phyloP scores from a whole-genome alignment of 1,284 basidiomycete genomes.

The Ceratorhiza oryzae-sativae region DNA sequence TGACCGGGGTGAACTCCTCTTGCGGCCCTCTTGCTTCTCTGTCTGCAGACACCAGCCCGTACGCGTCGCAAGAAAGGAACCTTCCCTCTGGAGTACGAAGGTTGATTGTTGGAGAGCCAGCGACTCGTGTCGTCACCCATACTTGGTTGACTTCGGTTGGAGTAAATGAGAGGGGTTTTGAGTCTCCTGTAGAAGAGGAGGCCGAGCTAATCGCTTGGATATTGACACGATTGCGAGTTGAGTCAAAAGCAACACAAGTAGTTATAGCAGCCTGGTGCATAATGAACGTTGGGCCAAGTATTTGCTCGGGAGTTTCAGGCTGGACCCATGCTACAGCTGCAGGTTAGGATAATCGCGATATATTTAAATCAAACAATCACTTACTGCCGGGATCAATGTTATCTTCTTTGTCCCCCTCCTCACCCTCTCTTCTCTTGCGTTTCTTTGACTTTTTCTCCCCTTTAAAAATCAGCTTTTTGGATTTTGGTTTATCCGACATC shows the following conservation, averaged over 20 bases:
- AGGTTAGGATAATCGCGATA: conserved; percentile 13
- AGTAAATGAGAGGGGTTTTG: conserved; percentile 63
- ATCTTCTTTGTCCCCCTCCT: conserved; percentile 53
- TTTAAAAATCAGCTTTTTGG: conserved; percentile 83
- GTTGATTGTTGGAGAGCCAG: conserved; percentile 81
- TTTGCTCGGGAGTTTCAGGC: conserved; percentile 71
- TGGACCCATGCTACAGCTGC: conserved; percentile 75
- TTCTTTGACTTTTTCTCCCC: conserved; percentile 85
- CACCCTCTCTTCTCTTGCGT: conserved; percentile 68
- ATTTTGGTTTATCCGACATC: conserved; percentile 64
- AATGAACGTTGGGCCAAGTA: conserved; percentile 84
- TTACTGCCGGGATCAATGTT: conserved; percentile 45
- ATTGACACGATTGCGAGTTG: conserved; percentile 67
- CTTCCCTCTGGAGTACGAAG: conserved; percentile 84
- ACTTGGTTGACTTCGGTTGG: conserved; percentile 85
- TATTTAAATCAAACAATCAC: conserved; percentile 2
- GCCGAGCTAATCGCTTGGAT: conserved; percentile 62
- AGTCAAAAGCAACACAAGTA: conserved; percentile 77
- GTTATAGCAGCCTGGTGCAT: conserved; percentile 78
- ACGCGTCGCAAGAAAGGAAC: conserved; percentile 83
- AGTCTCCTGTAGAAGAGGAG: conserved; percentile 39
- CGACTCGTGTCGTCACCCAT: conserved; percentile 83
- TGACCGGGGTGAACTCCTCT: conserved; percentile 84
- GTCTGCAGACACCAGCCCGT: conserved; percentile 81
- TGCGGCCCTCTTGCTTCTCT: conserved; percentile 84